phyloP scores from a whole-genome alignment of 495 filamentous ascomycete genomes.

The Elasticomyces elasticus region DNA sequence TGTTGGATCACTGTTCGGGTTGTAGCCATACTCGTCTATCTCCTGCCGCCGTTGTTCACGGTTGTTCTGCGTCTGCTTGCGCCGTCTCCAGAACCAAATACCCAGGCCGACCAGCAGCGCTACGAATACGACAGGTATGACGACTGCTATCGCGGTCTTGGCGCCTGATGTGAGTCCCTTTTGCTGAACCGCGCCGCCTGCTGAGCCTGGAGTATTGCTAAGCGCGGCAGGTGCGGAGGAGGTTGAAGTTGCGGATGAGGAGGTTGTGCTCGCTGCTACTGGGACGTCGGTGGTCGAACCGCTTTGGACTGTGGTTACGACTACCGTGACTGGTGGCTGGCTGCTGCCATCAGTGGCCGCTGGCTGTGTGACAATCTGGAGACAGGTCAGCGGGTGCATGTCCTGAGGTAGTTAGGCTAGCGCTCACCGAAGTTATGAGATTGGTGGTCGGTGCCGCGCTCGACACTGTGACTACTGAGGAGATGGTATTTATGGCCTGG shows the following conservation, averaged over 20 bases:
- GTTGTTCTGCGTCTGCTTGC: slow-evolving; percentile 72
- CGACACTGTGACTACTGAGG: slow-evolving; percentile 23
- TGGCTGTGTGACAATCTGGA: slow-evolving; percentile 25
- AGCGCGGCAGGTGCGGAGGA: slow-evolving; percentile 16
- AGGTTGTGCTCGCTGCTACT: neutral
- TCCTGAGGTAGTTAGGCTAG: no score
- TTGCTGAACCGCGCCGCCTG: neutral
- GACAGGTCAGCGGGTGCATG: no score
- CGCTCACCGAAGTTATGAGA: slow-evolving; percentile 28
- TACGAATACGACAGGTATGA: slow-evolving; percentile 83
- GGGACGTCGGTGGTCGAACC: slow-evolving; percentile 1
- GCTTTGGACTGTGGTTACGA: slow-evolving; percentile 10
- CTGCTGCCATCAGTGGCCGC: slow-evolving; percentile 19
- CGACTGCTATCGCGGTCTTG: slow-evolving; percentile 84
- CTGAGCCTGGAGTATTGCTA: slow-evolving; percentile 2
- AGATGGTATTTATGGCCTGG: slow-evolving; percentile 15
- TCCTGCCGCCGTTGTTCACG: slow-evolving; percentile 86
- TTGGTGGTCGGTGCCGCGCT: slow-evolving; percentile 25
- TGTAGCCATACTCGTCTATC: slow-evolving; percentile 92
- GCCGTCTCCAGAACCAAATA: slow-evolving; percentile 76
- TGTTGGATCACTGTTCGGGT: slow-evolving; percentile 86
- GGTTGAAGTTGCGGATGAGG: slow-evolving; percentile 9
- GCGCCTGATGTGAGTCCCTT: slow-evolving; percentile 48
- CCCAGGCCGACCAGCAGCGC: slow-evolving; percentile 67
- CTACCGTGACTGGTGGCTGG: slow-evolving; percentile 10